Evolutionary conservation across 768 basidiomycete species (phyloP).

Genomic region (Candolleomyces efflorescens): DNA sequence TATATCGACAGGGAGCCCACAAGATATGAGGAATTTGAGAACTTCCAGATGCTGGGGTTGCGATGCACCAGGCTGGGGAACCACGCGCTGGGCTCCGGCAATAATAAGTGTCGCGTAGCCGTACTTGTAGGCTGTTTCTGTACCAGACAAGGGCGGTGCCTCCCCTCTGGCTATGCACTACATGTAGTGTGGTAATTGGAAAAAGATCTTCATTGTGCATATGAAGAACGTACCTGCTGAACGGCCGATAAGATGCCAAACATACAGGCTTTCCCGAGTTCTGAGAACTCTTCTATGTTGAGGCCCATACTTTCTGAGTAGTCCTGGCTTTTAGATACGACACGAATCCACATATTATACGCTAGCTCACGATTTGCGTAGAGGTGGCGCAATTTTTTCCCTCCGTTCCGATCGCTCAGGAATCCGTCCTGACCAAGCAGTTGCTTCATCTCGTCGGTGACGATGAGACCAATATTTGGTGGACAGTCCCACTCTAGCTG

Average conservation of each 20-base stretch:
- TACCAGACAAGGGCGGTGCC: constrained; percentile 33
- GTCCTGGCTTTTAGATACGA: not conserved
- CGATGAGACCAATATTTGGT: not conserved
- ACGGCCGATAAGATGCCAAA: constrained; percentile 19
- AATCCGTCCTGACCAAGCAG: not conserved
- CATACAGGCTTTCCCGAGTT: constrained; percentile 24
- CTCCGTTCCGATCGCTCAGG: not conserved
- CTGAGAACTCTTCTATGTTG: constrained; percentile 20
- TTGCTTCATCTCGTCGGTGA: not conserved
- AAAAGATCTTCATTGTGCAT: not conserved
- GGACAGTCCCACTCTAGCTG: not conserved
- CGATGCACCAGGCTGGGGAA: not conserved
- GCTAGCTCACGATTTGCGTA: not conserved
- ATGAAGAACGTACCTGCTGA: constrained; percentile 14
- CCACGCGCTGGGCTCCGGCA: constrained; percentile 36
- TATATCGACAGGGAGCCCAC: constrained; percentile 35
- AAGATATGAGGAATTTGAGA: constrained; percentile 36
- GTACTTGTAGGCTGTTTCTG: constrained; percentile 39
- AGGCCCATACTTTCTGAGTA: constrained; percentile 21
- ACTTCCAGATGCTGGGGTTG: constrained; percentile 20
- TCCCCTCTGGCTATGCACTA: constrained; percentile 24
- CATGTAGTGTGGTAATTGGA: not conserved
- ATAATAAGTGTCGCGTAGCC: constrained; percentile 39
- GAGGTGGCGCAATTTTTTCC: not conserved
- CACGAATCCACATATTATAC: not conserved